Base-by-base conservation (phyloP, 306 rosid genomes). In the Oemleria cerasiformis region DNA sequence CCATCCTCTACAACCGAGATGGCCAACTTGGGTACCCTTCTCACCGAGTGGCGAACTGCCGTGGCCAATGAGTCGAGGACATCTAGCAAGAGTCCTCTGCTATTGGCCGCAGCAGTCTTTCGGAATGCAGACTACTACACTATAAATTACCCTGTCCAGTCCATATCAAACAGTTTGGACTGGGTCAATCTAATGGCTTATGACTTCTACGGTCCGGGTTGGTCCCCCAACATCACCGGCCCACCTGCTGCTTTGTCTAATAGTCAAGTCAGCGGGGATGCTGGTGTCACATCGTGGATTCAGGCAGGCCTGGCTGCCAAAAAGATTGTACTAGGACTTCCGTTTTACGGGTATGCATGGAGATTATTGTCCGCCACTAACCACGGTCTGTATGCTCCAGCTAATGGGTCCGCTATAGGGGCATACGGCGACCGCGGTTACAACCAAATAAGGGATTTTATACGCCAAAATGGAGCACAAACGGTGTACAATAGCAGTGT, bases 151-250 rank as follows among this genome's bases (percentile, higher is more conserved):
- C 84, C 86, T 0, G 63, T 76, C 13, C 65, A 38, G 30, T 17
- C 73, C 0, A 63, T 84, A 17, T 63, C 72, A 38, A 65, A 45
- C 34, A 68, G 76, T 16, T 71, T 84, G 58, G 83, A 84, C 42
- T 84, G 88, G 88, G 59, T 70, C 25, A 78, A 81, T 30, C 71
- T 73, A 9, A 78, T 84, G 86, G 72, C 77, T 45, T 84, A 84
- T 43, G 88, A 84, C 49, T 84, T 63, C 56, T 78, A 81, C 20
- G 79, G 62, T 36, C 88, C 88, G 0, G 57, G 53, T 17, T 81
- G 74, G 81, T 45, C 70, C 6, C 68, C 73, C 0, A 71, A 9
- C 16, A 45, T 10, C 21, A 77, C 86, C 0, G 73, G 34, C 8
- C 74, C 86, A 0, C 84, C 71, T 0, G 86, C 86, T 4, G 82